Evolutionary conservation across 1,284 basidiomycete species (phyloP).

Genomic region (Phellopilus nigrolimitatus): DNA sequence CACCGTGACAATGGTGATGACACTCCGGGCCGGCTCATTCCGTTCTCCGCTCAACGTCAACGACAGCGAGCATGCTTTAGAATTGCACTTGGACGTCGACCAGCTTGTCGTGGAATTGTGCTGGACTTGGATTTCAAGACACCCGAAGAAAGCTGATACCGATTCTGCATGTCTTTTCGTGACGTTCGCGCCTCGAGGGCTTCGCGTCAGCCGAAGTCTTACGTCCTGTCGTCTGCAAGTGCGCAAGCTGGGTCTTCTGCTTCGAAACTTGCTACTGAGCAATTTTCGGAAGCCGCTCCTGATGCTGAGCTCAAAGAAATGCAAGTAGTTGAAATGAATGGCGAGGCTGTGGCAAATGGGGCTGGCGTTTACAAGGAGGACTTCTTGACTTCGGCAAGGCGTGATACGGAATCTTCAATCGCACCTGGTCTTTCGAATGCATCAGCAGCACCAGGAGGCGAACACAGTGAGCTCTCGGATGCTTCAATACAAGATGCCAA

Average conservation of each 20-base stretch:
- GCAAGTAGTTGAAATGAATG: too few relatives aligned
- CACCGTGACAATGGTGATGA: background rate
- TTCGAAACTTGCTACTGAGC: background rate
- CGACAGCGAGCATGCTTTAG: background rate
- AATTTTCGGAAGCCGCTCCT: too few relatives aligned
- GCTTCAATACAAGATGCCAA: background rate
- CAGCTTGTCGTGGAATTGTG: background rate
- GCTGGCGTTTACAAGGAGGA: too few relatives aligned
- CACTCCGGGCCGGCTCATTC: background rate
- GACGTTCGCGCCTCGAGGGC: conserved; percentile 3
- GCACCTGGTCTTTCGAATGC: too few relatives aligned
- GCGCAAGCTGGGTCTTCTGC: background rate
- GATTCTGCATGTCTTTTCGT: conserved; percentile 16
- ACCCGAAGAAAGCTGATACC: background rate
- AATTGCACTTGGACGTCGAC: background rate
- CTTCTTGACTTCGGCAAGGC: too few relatives aligned
- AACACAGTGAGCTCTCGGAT: too few relatives aligned
- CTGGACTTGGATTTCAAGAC: background rate
- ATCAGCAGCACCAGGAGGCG: too few relatives aligned
- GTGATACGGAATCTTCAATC: too few relatives aligned
- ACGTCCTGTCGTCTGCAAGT: background rate
- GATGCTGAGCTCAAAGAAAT: background rate
- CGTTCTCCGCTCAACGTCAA: background rate
- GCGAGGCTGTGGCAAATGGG: too few relatives aligned
- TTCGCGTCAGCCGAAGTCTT: conserved; percentile 14